Percentiles rank a stretch among this genome's conserved stretches.
Conservation (phyloP, 2,329 filamentous ascomycete species). For the Magnaporthiopsis poae region DNA sequence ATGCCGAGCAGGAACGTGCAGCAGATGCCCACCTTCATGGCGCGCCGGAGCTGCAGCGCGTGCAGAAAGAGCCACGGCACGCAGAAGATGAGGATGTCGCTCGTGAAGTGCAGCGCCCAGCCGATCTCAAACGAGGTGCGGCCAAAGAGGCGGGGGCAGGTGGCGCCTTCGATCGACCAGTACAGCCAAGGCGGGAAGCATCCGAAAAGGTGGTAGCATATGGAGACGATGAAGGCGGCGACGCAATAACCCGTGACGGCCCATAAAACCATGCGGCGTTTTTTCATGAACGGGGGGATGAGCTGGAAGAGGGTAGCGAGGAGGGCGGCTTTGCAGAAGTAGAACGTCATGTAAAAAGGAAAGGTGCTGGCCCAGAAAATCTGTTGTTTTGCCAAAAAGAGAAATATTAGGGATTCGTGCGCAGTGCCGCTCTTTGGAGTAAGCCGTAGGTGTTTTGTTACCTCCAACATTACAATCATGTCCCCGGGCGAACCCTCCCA, state of each 20-base stretch:
- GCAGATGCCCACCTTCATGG: conserved; percentile 1
- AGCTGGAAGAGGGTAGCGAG: background rate
- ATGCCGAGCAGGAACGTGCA: conserved; percentile 2
- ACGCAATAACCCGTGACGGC: background rate
- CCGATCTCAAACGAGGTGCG: background rate
- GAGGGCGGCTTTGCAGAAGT: background rate
- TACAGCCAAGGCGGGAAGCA: background rate
- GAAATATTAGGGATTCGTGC: too few relatives aligned
- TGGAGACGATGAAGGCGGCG: background rate
- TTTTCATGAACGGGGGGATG: background rate
- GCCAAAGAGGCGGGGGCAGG: background rate
- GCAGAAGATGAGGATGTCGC: background rate
- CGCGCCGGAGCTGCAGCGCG: background rate
- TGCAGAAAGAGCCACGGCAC: conserved; percentile 3
- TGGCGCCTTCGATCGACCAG: background rate
- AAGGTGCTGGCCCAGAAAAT: background rate
- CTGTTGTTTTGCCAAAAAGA: too few relatives aligned
- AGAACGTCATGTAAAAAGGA: background rate
- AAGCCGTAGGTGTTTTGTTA: too few relatives aligned
- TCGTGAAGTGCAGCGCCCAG: background rate
- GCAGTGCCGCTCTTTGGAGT: too few relatives aligned
- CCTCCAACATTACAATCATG: too few relatives aligned
- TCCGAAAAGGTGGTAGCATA: background rate
- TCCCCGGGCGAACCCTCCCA: too few relatives aligned
- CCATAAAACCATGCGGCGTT: background rate